Conservation (phyloP, 805 yeast species). For the Zygotorulaspora florentina region DNA sequence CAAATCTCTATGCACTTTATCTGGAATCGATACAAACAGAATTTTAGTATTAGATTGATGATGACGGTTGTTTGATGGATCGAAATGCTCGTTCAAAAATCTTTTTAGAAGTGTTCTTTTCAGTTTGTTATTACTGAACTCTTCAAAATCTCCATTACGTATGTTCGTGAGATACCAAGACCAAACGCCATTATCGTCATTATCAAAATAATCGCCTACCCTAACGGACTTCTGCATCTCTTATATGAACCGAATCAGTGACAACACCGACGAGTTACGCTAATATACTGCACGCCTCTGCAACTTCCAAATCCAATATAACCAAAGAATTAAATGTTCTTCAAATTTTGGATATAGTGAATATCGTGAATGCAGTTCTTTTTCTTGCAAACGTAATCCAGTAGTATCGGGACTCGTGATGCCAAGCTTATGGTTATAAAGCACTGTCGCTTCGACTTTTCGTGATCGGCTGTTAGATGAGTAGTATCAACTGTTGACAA, state of each 20-base stretch:
- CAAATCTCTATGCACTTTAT: conserved; percentile 30
- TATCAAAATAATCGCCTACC: conserved; percentile 31
- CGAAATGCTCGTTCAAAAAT: conserved; percentile 28
- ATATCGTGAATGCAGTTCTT: too few species aligned
- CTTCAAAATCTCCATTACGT: conserved; percentile 36
- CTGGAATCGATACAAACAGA: conserved; percentile 34
- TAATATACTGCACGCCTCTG: too few species aligned
- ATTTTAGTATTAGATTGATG: conserved; percentile 20
- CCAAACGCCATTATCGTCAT: conserved; percentile 36
- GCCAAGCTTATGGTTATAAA: too few species aligned
- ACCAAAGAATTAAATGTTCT: too few species aligned
- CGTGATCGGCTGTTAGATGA: too few species aligned
- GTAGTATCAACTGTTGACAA: too few species aligned
- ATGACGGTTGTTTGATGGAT: conserved; percentile 5
- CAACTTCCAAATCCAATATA: too few species aligned
- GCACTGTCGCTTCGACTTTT: too few species aligned
- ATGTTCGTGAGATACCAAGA: conserved; percentile 38
- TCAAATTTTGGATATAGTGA: too few species aligned
- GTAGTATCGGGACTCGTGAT: too few species aligned
- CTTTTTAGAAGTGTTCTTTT: conserved; percentile 30
- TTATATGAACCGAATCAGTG: background rate
- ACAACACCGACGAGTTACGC: background rate
- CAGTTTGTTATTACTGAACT: conserved; percentile 28
- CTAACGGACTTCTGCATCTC: conserved; percentile 28
- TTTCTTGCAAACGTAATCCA: too few species aligned